A percentile compares a stretch with the other conserved stretches of the same genome.
Conservation (phyloP, 23 red algal genomes). For the Gracilaria gracilis region DNA sequence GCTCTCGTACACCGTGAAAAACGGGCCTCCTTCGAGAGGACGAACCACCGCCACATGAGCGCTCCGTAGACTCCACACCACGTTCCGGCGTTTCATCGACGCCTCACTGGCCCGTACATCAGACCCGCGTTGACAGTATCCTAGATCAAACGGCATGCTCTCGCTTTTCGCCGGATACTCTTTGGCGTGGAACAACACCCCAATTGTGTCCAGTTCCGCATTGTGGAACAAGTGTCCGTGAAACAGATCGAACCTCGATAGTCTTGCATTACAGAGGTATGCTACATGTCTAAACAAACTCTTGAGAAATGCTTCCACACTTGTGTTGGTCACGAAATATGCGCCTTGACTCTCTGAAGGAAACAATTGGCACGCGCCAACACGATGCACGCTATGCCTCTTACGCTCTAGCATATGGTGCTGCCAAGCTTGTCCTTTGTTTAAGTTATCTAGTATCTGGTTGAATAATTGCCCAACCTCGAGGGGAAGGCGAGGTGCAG, state of each 20-base stretch:
- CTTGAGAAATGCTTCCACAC: constrained; percentile 32
- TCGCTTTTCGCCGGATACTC: constrained; percentile 46
- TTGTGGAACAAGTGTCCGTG: constrained; percentile 53
- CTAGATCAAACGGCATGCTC: constrained; percentile 35
- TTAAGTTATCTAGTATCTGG: not conserved
- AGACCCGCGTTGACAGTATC: constrained; percentile 53
- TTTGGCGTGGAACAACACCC: constrained; percentile 52
- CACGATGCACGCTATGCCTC: constrained; percentile 30
- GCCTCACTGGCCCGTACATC: not conserved
- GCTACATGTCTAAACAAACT: constrained; percentile 44
- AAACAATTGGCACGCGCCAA: constrained; percentile 49
- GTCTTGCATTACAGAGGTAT: constrained; percentile 3
- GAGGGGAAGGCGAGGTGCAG: constrained; percentile 1
- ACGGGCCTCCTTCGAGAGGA: constrained; percentile 6
- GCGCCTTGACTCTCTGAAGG: constrained; percentile 22
- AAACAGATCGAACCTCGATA: constrained; percentile 51
- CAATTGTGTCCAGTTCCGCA: not conserved
- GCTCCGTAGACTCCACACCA: constrained; percentile 1
- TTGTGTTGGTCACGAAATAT: constrained; percentile 5
- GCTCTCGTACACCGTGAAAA: constrained; percentile 56
- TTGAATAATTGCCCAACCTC: not conserved
- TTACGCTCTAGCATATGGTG: constrained; percentile 6
- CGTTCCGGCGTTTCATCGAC: constrained; percentile 37
- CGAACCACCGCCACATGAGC: constrained; percentile 2
- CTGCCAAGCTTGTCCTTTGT: constrained; percentile 3